Evolutionary conservation across 2,329 filamentous ascomycete genomes (phyloP).

Genomic region (Sclerotinia trifoliorum): DNA sequence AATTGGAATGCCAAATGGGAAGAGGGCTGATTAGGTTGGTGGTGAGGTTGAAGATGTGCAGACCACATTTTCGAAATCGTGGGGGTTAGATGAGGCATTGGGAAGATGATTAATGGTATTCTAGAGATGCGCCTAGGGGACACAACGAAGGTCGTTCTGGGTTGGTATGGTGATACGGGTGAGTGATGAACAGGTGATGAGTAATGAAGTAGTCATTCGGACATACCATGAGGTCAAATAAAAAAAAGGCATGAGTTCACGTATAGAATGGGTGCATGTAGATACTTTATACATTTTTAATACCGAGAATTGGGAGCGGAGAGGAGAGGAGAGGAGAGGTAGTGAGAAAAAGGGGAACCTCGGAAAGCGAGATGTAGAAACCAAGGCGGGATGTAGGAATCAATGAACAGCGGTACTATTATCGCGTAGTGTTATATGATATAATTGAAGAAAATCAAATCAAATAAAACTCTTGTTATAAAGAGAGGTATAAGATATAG

Average conservation of each 20-base stretch:
- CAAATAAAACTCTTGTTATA: too few relatives aligned
- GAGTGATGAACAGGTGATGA: constrained; percentile 1
- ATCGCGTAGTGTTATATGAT: too few relatives aligned
- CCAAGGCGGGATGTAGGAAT: not conserved
- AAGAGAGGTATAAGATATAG: too few relatives aligned
- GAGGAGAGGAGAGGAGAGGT: not conserved
- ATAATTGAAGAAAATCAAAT: too few relatives aligned
- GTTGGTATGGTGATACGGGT: not conserved
- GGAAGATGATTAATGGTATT: not conserved
- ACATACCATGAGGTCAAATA: not conserved
- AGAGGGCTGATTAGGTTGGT: constrained; percentile 34
- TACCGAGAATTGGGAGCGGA: not conserved
- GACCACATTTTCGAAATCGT: not conserved
- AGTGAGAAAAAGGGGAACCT: not conserved
- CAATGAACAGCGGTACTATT: too few relatives aligned
- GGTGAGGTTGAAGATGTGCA: not conserved
- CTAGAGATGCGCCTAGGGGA: not conserved
- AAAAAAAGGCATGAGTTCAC: constrained; percentile 3
- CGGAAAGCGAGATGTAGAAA: not conserved
- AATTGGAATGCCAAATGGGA: constrained; percentile 32
- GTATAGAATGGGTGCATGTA: not conserved
- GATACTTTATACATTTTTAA: not conserved
- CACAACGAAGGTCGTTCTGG: not conserved
- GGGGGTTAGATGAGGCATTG: not conserved
- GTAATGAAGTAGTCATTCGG: not conserved